Base-by-base conservation (phyloP, 2,329 filamentous ascomycete species). In the Cytospora chrysosperma region DNA sequence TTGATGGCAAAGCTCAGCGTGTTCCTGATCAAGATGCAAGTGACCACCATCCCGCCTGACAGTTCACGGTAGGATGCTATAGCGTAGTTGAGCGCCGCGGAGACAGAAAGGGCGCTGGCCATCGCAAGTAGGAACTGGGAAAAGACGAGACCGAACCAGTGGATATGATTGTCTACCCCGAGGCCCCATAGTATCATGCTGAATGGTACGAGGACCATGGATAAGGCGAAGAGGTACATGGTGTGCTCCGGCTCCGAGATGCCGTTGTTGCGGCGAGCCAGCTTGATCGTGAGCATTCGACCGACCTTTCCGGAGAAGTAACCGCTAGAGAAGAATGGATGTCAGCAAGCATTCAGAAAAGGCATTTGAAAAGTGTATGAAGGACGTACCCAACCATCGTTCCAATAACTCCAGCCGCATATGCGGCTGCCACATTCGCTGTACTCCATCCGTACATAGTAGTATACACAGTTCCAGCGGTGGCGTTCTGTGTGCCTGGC, bases 1-100 rank as follows among this genome's bases (percentile, higher is more conserved):
- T 74, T 72, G 58, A 77, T 72, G 27, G 75, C 75, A 62, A 77
- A 77, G 26, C 73, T 73, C 69, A 78, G 71, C 1, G 75, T 77
- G 61, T 78, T 78, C 15, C 76, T 72, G 52, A 75, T 73, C 7
- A 75, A 59, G 8, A 75, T 69, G 59, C 69, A 72, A 0, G 72
- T 73, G 1, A 72, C 72, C 7, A 75, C 68, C 61, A 72, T 68
- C 10, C 71, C 68, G 12, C 71, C 71, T 2, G 68, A 68, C 1
- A 75, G 68, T 43, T 75, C 71, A 5, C 63, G 68, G 62, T 75
- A 75, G n/a, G 69, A 70, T 2, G 65, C 65, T 27, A 75, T 74
- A 40, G 70, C 69, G 65, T 75, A 75, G 60, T 69, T 70, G 24
- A 75, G 67, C 2, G 70, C 68, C 8, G 65, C 66, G 0, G 68